These are phyloP conservation scores for Epichloe brachyelytri DNA, from an alignment of 2,329 filamentous ascomycete genomes.

Conservation along the genomic window DNA sequence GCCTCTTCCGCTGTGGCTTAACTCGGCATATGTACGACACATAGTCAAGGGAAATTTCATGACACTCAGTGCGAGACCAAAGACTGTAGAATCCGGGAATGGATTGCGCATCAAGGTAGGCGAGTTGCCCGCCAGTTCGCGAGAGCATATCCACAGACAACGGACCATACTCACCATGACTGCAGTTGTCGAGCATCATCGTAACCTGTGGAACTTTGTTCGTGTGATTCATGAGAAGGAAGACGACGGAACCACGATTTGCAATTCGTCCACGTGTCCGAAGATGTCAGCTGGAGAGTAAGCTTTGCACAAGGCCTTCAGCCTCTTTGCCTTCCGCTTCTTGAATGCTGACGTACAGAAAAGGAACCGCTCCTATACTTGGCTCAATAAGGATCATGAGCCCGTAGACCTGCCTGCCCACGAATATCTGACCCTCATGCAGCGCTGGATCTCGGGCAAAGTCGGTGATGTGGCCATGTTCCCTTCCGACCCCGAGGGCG, in stretches of 20 bases:
- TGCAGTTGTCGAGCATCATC: constrained; percentile 81
- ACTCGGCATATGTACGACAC: constrained; percentile 61
- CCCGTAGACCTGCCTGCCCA: constrained; percentile 78
- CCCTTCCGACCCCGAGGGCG: constrained; percentile 60
- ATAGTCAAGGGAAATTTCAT: constrained; percentile 97
- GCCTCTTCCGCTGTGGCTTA: constrained; percentile 62
- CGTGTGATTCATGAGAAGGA: constrained; percentile 80
- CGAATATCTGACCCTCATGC: constrained; percentile 83
- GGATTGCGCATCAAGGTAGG: constrained; percentile 88
- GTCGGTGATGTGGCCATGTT: constrained; percentile 76
- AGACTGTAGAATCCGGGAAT: constrained; percentile 92
- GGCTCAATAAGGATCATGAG: constrained; percentile 61
- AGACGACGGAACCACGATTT: constrained; percentile 62
- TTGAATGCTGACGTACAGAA: constrained; percentile 14
- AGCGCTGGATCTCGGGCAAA: constrained; percentile 89
- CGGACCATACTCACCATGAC: not conserved
- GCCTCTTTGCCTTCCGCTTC: not conserved
- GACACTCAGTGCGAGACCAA: constrained; percentile 87
- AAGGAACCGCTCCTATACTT: constrained; percentile 84
- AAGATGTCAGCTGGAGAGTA: constrained; percentile 89
- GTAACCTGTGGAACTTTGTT: constrained; percentile 79
- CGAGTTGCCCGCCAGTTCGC: not conserved
- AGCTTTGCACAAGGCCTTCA: not conserved
- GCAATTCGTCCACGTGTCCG: constrained; percentile 72
- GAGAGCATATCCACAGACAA: not conserved